Conservation (phyloP, 805 yeast species). For the Suhomyces pyralidae region DNA sequence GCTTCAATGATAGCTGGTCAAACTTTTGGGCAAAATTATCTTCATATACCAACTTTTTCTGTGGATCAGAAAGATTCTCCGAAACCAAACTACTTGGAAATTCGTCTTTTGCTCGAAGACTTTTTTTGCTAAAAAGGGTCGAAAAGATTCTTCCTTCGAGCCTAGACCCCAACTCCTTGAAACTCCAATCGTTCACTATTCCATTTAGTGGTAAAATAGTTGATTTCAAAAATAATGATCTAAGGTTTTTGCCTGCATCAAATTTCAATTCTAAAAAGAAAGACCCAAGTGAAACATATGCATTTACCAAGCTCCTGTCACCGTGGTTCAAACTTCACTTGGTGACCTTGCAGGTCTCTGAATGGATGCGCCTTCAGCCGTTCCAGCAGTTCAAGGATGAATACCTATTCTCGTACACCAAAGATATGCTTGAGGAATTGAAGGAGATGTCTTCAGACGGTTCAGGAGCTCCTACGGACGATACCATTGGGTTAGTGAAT, state of each 20-base stretch:
- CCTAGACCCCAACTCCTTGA: background rate
- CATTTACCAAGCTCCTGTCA: slow-evolving; percentile 14
- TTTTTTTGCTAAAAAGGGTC: slow-evolving; percentile 5
- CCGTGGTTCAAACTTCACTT: slow-evolving; percentile 17
- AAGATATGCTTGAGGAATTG: slow-evolving; percentile 15
- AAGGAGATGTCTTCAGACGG: slow-evolving; percentile 5
- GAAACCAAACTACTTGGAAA: background rate
- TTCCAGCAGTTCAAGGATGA: slow-evolving; percentile 27
- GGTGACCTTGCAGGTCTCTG: slow-evolving; percentile 27
- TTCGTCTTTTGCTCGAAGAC: slow-evolving; percentile 2
- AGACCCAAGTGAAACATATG: slow-evolving; percentile 1
- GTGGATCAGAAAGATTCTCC: background rate
- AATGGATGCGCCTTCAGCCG: slow-evolving; percentile 40
- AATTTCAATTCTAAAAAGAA: background rate
- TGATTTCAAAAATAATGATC: slow-evolving; percentile 36
- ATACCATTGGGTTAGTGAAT: slow-evolving; percentile 17
- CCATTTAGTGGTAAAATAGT: slow-evolving; percentile 27
- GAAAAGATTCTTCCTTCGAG: background rate
- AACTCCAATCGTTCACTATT: slow-evolving; percentile 10
- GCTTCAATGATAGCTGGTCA: background rate
- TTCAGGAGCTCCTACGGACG: background rate
- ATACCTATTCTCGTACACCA: slow-evolving; percentile 17
- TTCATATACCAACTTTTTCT: slow-evolving; percentile 5
- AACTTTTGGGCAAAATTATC: slow-evolving; percentile 5
- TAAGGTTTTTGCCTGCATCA: slow-evolving; percentile 23